Evolutionary conservation across 2,329 filamentous ascomycete species (phyloP).

Genomic region (Teratosphaeria pseudoeucalypti): DNA sequence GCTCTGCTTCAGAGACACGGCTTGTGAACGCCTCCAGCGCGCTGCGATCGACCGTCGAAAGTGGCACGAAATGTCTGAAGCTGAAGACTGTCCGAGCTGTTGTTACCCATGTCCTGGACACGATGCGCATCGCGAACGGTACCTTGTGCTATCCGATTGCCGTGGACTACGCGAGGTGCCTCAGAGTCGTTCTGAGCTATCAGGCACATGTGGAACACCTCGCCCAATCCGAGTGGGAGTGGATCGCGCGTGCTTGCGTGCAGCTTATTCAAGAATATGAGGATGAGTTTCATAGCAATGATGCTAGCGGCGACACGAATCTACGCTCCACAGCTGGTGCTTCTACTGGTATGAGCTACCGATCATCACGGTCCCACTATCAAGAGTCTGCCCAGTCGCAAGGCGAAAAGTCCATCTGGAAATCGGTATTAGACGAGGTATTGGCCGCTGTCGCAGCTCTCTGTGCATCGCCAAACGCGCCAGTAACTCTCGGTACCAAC

Average conservation of each 20-base stretch:
- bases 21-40: constrained; percentile 61
- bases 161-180: constrained; percentile 66
- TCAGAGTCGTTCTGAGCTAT: constrained; percentile 60
- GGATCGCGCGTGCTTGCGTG: constrained; percentile 60
- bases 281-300: constrained; percentile 13
- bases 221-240: constrained; percentile 56
- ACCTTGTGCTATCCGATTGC: constrained; percentile 59
- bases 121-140: constrained; percentile 47
- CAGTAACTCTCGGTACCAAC: constrained; percentile 7
- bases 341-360: constrained; percentile 12
- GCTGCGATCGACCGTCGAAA: constrained; percentile 60
- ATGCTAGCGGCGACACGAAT: neutral
- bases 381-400: constrained; percentile 18
- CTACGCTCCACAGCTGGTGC: constrained; percentile 4
- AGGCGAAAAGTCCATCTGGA: constrained; percentile 7
- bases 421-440: constrained; percentile 22
- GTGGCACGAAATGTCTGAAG: constrained; percentile 58
- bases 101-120: constrained; percentile 71
- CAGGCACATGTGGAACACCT: constrained; percentile 74
- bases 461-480: constrained; percentile 22
- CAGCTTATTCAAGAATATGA: constrained; percentile 39
- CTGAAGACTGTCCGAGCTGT: constrained; percentile 69
- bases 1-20: constrained; percentile 36
- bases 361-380: constrained; percentile 16
- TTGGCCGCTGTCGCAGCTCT: constrained; percentile 18